Evolutionary conservation across 352 stramenopile genomes (phyloP), one percentile per base, ranked within the genome.

Genomic region (Pythium utonaiense): DNA sequence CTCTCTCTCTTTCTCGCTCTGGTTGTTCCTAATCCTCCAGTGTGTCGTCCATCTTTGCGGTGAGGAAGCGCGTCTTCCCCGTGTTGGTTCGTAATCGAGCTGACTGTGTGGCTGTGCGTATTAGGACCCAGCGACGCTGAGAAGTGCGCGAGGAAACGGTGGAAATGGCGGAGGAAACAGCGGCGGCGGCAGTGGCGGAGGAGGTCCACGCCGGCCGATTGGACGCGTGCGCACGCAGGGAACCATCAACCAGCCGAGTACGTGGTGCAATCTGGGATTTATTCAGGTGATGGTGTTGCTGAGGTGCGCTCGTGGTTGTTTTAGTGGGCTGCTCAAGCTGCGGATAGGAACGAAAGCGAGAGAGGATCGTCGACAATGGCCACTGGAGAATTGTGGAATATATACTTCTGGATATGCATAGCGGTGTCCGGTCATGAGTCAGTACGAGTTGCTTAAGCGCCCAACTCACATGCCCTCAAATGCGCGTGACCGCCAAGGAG

Each of bases 231-330:
- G 68, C 54, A 69, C 78, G 53, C 73, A 69, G 7, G 71, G 66
- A 31, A 71, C 73, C 30, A 87, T 83, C 54, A 80, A 83, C 50
- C 74, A 80, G 64, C 79, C 77, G 47, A 81, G 79, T 89, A 73
- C 34, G 75, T 71, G 8, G 2, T 21, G n/a, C 9, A 36, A 50
- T 16, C 8, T 34, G 3, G 17, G 6, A 6, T 31, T 9, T 47
- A 28, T 40, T n/a, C 6, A 16, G 16, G 41, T 34, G 56, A 13
- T 68, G 57, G 3, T 38, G 17, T 6, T 53, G 22, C 27, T 56
- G 21, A 33, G 25, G 21, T 61, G 31, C 27, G 14, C 9, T 60
- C 19, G 21, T 44, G 17, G 9, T 62, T 10, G 49, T 5, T 54
- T 27, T 53, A 42, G 79, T 86, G 69, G 77, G 79, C 25, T 69